Evolutionary conservation across 768 basidiomycete genomes (phyloP), one percentile per base, ranked within the genome.

Genomic region (Amanita muscaria): DNA sequence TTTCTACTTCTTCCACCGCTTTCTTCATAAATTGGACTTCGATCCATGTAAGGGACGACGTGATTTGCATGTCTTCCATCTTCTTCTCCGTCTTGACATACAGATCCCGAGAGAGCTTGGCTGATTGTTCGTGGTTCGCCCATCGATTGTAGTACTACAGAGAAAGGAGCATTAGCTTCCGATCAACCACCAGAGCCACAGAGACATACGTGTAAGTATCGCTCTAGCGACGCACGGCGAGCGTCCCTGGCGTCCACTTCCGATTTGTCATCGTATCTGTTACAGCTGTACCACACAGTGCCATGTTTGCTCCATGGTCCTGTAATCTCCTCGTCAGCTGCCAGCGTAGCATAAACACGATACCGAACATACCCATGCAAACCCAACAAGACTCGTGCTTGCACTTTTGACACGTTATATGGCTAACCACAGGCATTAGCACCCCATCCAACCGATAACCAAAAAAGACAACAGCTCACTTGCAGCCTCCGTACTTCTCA

Each of bases 341-440:
- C 8, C 36, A 19, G n/a, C 18, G 15, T 44, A 42, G 54, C 15
- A 48, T 34, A 52, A 47, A 9, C 40, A 44, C 19, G 48, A 18
- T 53, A 15, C 37, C 40, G 12, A n/a, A 47, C 61, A 34, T 57
- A 77, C 87, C 94, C 92, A 97, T 96, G 67, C 96, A 99, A 31
- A 99, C 93, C 96, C 96, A 99, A 62, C 96, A 99, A 63, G 97
- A 99, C 69, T 90, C 89, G 53, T 91, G 80, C 58, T 90, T 94
- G 75, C 96, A 98, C 67, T 97, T 98, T 75, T 96, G 94, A 73
- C 96, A 98, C 15, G 94, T 98, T 93, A 99, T 99, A 63, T 99
- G 96, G 72, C 93, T 96, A 51, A 32, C 6, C 27, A n/a, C n/a
- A n/a, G n/a, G n/a, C 27, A 29, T 12, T 6, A 29, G 37, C 41